These are phyloP conservation scores for Fonsecaea nubica DNA, from an alignment of 2,329 filamentous ascomycete genomes.

Conservation along the genomic window DNA sequence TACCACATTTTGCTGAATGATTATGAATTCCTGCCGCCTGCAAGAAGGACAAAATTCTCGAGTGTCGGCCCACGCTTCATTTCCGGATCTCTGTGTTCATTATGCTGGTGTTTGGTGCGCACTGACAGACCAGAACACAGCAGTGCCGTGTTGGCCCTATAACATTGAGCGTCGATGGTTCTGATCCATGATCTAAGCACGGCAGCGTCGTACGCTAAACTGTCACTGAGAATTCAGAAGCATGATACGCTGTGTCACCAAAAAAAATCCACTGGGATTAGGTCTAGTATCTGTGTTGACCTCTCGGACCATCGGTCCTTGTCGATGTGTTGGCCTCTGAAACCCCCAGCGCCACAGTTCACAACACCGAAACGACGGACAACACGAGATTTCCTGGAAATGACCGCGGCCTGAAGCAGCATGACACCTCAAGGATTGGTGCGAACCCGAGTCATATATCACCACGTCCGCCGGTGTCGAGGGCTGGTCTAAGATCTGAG, in stretches of 20 bases:
- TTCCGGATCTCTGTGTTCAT: not conserved
- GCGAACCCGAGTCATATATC: not conserved
- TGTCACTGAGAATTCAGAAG: too few relatives aligned
- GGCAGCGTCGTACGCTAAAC: too few relatives aligned
- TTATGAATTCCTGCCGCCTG: constrained; percentile 11
- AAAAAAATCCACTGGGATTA: not conserved
- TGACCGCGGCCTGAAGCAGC: not conserved
- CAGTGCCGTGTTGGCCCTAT: not conserved
- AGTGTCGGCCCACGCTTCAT: not conserved
- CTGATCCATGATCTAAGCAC: too few relatives aligned
- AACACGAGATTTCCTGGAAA: not conserved
- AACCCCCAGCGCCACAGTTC: not conserved
- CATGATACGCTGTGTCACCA: not conserved
- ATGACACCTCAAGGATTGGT: not conserved
- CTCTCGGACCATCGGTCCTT: not conserved
- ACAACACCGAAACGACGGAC: not conserved
- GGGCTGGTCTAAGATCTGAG: not conserved
- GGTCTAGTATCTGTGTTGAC: not conserved
- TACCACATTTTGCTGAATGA: constrained; percentile 25
- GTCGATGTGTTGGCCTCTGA: not conserved
- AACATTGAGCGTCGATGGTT: not conserved
- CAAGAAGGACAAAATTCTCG: not conserved
- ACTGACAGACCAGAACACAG: not conserved
- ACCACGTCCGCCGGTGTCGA: not conserved
- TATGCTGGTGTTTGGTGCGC: not conserved